phyloP scores from a whole-genome alignment of 345 rosid species.

The Erodium maritimum region DNA sequence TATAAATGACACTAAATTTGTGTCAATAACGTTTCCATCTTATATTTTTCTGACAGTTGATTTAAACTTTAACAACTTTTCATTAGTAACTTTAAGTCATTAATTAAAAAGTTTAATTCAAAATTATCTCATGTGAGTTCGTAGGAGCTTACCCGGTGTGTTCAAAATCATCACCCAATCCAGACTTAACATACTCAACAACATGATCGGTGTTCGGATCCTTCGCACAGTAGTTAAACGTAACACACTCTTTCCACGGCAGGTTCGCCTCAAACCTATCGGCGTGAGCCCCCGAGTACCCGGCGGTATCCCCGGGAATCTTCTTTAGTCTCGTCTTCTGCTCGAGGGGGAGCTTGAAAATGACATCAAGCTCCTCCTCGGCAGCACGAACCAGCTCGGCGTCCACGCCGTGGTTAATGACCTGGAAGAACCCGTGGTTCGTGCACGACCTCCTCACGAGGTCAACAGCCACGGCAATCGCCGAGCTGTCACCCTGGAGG shows the following conservation, averaged over 20 bases:
- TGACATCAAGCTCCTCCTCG: conserved; percentile 17
- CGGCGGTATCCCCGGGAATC: conserved; percentile 23
- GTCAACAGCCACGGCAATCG: conserved; percentile 21
- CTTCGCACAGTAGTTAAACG: conserved; percentile 21
- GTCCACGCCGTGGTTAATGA: conserved; percentile 44
- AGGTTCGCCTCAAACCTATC: conserved; percentile 37
- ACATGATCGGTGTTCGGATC: conserved; percentile 10
- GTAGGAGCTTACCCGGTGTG: conserved; percentile 26
- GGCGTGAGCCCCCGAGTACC: conserved; percentile 47
- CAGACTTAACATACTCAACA: conserved; percentile 30
- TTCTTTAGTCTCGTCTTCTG: conserved; percentile 26
- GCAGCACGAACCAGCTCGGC: conserved; percentile 25
- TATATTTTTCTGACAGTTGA: too few species aligned
- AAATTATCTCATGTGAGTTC: too few species aligned
- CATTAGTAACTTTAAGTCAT: too few species aligned
- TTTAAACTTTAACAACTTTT: too few species aligned
- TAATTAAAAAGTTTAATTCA: too few species aligned
- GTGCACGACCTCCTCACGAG: conserved; percentile 33
- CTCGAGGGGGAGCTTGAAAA: conserved; percentile 31
- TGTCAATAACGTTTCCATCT: too few species aligned
- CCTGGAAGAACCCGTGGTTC: conserved; percentile 53
- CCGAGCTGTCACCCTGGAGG: conserved; percentile 24
- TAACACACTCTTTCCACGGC: conserved; percentile 62
- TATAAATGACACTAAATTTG: too few species aligned
- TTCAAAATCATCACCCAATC: conserved; percentile 35